These are phyloP conservation scores for Boletus smithii DNA, from an alignment of 1,284 basidiomycete species.

Conservation along the genomic window DNA sequence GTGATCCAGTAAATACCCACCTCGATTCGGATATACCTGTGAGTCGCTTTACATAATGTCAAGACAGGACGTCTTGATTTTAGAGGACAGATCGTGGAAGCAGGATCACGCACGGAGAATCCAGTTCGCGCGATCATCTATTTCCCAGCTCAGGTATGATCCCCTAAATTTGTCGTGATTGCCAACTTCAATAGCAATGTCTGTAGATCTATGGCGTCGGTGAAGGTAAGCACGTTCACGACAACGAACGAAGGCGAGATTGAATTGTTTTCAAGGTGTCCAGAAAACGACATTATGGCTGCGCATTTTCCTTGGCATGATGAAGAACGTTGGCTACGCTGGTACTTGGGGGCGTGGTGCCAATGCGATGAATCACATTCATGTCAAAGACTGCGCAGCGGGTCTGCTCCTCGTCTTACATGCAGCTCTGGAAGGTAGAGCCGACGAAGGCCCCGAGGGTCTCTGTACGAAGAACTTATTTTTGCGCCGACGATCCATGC, in stretches of 20 bases:
- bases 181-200: neutral
- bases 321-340: conserved; percentile 31
- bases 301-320: conserved; percentile 35
- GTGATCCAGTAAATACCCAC: conserved; percentile 34
- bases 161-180: neutral
- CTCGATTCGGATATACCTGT: conserved; percentile 37
- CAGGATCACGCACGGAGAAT: conserved; percentile 38
- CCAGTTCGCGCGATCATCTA: conserved; percentile 43
- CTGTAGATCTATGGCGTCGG: conserved; percentile 41
- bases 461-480: conserved; percentile 29
- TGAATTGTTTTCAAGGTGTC: conserved; percentile 23
- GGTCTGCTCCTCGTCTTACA: conserved; percentile 36
- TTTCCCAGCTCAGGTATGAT: conserved; percentile 34
- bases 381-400: conserved; percentile 38
- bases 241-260: neutral
- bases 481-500: neutral
- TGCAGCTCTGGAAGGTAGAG: conserved; percentile 38
- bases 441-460: conserved; percentile 40
- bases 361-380: conserved; percentile 39
- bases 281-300: conserved; percentile 36
- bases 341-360: conserved; percentile 42
- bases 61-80: neutral
- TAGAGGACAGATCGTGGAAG: conserved; percentile 34
- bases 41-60: conserved; percentile 1
- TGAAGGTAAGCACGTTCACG: conserved; percentile 28